Conservation (phyloP, 768 basidiomycete species). For the Kwoniella heveanensis region DNA sequence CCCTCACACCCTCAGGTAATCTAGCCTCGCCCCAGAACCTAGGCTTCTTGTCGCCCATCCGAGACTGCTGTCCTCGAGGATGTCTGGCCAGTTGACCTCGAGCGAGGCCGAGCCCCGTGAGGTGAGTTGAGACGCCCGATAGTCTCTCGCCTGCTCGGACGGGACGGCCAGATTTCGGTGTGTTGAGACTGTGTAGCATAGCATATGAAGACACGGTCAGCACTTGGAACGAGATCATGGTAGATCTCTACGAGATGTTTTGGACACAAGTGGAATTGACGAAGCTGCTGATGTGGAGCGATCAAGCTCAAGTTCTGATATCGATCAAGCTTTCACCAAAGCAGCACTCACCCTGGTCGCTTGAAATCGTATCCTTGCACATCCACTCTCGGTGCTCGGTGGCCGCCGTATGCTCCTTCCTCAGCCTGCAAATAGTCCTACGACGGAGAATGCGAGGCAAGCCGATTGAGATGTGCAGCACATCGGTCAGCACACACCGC, state of each 20-base stretch:
- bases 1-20: constrained; percentile 14
- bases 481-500: background rate
- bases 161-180: constrained; percentile 13
- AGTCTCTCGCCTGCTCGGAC: constrained; percentile 25
- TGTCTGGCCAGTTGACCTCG: constrained; percentile 22
- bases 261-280: too few species aligned
- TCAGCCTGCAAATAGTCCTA: constrained; percentile 28
- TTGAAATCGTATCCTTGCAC: background rate
- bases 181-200: background rate
- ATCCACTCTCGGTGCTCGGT: constrained; percentile 8
- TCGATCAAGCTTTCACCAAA: too few species aligned
- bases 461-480: background rate
- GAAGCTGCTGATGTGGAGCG: too few species aligned
- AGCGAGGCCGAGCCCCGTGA: constrained; percentile 32
- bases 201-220: background rate
- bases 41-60: constrained; percentile 14
- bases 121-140: constrained; percentile 18
- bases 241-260: too few species aligned
- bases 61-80: constrained; percentile 6
- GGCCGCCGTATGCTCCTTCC: constrained; percentile 19
- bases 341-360: constrained; percentile 10
- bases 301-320: too few species aligned
- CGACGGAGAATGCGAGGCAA: background rate
- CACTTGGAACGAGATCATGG: background rate
- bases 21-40: constrained; percentile 19